Evolutionary conservation across 2,329 filamentous ascomycete species (phyloP).

Genomic region (Colletotrichum tofieldiae): DNA sequence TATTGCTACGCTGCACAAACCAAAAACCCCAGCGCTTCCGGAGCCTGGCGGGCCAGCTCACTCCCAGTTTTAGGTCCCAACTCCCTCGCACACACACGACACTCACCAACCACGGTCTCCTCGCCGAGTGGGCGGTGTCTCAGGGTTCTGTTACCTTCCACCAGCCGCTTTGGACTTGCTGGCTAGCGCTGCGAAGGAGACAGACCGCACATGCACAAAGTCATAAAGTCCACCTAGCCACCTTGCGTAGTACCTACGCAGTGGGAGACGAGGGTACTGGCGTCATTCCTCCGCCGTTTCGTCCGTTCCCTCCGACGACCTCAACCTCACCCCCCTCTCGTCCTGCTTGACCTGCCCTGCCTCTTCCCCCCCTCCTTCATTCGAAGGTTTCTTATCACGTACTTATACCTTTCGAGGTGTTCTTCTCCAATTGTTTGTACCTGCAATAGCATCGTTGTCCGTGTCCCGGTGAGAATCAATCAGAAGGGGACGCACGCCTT

Average conservation of each 20-base stretch:
- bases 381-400: slow-evolving; percentile 19
- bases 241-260: background rate
- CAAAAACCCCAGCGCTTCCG: background rate
- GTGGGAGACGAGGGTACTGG: slow-evolving; percentile 13
- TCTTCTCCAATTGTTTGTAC: slow-evolving; percentile 1
- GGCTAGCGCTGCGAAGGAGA: background rate
- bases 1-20: background rate
- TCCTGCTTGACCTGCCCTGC: slow-evolving; percentile 14
- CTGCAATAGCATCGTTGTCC: background rate
- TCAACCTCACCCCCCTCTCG: slow-evolving; percentile 27
- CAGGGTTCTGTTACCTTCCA: slow-evolving; percentile 29
- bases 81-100: background rate
- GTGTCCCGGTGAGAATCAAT: background rate
- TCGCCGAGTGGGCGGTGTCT: slow-evolving; percentile 2
- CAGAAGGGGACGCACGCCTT: background rate
- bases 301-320: slow-evolving; percentile 39
- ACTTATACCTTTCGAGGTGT: background rate
- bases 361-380: background rate
- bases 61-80: background rate
- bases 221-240: slow-evolving; percentile 13
- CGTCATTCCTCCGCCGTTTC: slow-evolving; percentile 42
- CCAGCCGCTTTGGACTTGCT: slow-evolving; percentile 12
- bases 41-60: slow-evolving; percentile 17
- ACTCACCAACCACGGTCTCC: background rate
- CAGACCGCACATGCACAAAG: slow-evolving; percentile 17